phyloP scores from a whole-genome alignment of 257 asterid species.

The Verbascum thapsus region DNA sequence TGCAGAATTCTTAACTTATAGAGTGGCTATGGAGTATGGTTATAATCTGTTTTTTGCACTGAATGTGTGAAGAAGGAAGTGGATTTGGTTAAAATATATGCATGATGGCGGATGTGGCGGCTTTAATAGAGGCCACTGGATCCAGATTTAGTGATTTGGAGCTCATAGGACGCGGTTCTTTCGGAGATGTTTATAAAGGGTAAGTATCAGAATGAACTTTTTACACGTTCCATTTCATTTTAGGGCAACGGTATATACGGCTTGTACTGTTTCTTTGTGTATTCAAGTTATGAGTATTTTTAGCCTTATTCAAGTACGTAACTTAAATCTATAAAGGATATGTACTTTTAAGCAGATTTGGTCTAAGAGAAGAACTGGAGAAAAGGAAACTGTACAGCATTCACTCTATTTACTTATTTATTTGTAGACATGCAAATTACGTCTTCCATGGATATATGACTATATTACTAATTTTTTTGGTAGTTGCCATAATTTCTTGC shows the following conservation, averaged over 20 bases:
- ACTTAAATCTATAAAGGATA: neutral
- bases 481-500: slow-evolving; percentile 6
- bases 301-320: slow-evolving; percentile 10
- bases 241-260: neutral
- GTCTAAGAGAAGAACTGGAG: neutral
- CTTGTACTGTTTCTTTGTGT: neutral
- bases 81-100: neutral
- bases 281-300: neutral
- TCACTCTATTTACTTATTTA: slow-evolving; percentile 6
- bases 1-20: slow-evolving; percentile 7
- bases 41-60: neutral
- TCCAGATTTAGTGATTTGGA: slow-evolving; percentile 86
- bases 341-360: neutral
- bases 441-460: too few relatives aligned
- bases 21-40: slow-evolving; percentile 25
- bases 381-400: slow-evolving; percentile 1
- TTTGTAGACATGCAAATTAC: neutral
- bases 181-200: slow-evolving; percentile 98
- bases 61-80: slow-evolving; percentile 32
- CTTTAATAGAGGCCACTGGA: slow-evolving; percentile 80
- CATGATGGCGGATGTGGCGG: slow-evolving; percentile 76
- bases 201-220: slow-evolving; percentile 33
- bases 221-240: slow-evolving; percentile 11
- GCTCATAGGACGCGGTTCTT: slow-evolving; percentile 96
- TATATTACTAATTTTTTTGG: neutral